Percentiles rank a stretch among this genome's conserved stretches.
phyloP scores from a whole-genome alignment of 495 filamentous ascomycete species.

The Lasiosphaeria ovina region DNA sequence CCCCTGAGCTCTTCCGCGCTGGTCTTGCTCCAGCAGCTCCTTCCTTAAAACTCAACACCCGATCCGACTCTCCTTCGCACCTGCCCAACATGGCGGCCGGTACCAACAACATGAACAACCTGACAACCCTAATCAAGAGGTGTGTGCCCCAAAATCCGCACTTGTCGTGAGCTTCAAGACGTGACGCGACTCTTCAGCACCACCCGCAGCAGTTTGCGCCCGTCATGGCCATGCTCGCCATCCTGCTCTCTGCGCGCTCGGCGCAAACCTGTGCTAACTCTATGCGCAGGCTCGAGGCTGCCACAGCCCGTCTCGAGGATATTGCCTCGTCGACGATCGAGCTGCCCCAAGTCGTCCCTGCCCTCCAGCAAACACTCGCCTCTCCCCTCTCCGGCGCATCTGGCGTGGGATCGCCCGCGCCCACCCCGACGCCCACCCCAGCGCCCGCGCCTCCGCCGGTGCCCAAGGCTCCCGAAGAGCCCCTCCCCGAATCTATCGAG shows the following conservation, averaged over 20 bases:
- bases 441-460: conserved; percentile 24
- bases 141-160: conserved; percentile 41
- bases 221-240: conserved; percentile 1
- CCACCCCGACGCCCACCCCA: conserved; percentile 29
- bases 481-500: conserved; percentile 72
- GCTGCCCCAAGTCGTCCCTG: conserved; percentile 47
- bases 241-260: neutral
- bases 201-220: neutral
- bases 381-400: conserved; percentile 27
- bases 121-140: conserved; percentile 98
- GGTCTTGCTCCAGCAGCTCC: neutral
- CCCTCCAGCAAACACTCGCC: conserved; percentile 35
- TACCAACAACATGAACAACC: conserved; percentile 81
- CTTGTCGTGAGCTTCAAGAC: neutral
- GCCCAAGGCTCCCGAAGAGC: conserved; percentile 45
- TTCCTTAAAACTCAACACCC: conserved; percentile 1
- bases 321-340: conserved; percentile 75
- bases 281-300: conserved; percentile 86
- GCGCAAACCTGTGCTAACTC: conserved; percentile 23
- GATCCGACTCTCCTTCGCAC: neutral
- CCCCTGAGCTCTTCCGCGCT: neutral
- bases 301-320: conserved; percentile 93
- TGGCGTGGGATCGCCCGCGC: conserved; percentile 17
- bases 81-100: conserved; percentile 42
- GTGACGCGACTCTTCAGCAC: neutral